Evolutionary conservation across 306 rosid species (phyloP), one percentile per base, ranked within the genome.

Genomic region (Chamaecrista fasciculata): DNA sequence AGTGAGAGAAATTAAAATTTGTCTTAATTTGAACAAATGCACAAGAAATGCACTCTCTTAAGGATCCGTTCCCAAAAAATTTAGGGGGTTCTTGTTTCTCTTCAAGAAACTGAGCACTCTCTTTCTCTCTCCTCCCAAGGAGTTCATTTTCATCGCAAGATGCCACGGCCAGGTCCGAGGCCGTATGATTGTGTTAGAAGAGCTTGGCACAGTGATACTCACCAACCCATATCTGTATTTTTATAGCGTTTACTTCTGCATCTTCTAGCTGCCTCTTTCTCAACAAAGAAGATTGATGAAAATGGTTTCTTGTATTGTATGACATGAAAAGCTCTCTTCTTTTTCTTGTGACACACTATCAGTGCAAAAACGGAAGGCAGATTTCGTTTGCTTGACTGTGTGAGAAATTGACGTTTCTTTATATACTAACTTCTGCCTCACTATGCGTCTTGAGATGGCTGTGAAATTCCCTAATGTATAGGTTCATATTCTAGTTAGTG

Each of bases 201-300:
- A 66, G 91, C 91, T 76, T 91, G 97, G 97, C 97, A 91, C 55
- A 83, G 87, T 66, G 93, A 91, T 33, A 85, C 81, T 5, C 97
- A 91, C 73, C 89, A 83, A 58, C 97, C 93, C 25, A 20, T 5
- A n/a, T 25, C 5, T 33, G 39, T 24, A 52, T 60, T 53, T 23
- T 26, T 36, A n/a, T n/a, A 51, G 34, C 19, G 34, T 52, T 65
- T 62, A 34, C 77, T 64, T 52, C 56, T 68, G 19, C 20, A 15
- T 42, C 11, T 11, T 16, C 26, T 28, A 28, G 2, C 8, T 2
- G 58, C 20, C 19, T 20, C 62, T 52, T 33, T 14, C 37, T n/a
- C 62, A 4, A 11, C 3, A 12, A 33, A 37, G 8, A 6, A 11
- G 33, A 25, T 3, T 44, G 11, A 34, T 62, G 20, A 53, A 51